A percentile compares a stretch with the other conserved stretches of the same genome.
phyloP scores from a whole-genome alignment of 768 basidiomycete species.

The Mycena olivaceomarginata region DNA sequence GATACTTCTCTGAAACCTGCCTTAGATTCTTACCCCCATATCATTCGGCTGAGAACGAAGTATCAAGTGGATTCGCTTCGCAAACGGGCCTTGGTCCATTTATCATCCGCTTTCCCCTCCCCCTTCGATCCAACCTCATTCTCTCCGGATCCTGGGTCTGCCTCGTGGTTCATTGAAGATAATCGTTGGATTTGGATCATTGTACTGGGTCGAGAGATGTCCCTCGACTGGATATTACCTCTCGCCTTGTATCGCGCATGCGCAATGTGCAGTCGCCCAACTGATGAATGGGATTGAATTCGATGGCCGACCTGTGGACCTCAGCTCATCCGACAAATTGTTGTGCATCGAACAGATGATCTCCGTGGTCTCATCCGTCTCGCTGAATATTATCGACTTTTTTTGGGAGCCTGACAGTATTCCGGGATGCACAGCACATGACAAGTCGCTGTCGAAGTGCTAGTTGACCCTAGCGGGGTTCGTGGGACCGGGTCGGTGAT shows the following conservation, averaged over 20 bases:
- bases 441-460: no score
- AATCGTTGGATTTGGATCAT: background rate
- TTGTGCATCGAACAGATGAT: background rate
- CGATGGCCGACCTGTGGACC: background rate
- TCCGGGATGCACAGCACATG: background rate
- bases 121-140: background rate
- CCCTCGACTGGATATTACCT: constrained; percentile 33
- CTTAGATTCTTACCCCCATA: constrained; percentile 26
- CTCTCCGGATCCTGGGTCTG: background rate
- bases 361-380: background rate
- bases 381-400: background rate
- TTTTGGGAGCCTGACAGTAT: constrained; percentile 5
- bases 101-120: constrained; percentile 9
- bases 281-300: constrained; percentile 1
- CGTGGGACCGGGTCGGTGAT: no score
- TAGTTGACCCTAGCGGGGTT: no score
- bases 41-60: constrained; percentile 34
- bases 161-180: background rate
- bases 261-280: background rate
- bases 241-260: constrained; percentile 11
- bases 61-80: constrained; percentile 23
- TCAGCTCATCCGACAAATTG: constrained; percentile 12
- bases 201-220: constrained; percentile 13
- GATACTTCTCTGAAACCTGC: no score
- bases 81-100: constrained; percentile 24